These are phyloP conservation scores for Candida easanensis DNA, from an alignment of 805 yeast genomes.

Conservation along the genomic window DNA sequence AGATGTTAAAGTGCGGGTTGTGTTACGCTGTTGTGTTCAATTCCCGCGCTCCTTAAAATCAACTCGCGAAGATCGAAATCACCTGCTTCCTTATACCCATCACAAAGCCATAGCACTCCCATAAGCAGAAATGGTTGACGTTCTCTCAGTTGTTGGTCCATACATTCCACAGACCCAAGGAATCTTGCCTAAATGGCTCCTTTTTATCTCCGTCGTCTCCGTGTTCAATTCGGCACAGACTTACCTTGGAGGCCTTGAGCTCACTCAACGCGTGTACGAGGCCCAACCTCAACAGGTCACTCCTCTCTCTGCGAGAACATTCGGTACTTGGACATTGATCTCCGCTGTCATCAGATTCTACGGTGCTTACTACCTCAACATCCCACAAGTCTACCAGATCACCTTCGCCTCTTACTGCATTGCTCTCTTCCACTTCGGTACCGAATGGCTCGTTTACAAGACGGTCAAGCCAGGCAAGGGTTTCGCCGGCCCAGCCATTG, in stretches of 20 bases:
- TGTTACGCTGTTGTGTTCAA: too few species aligned
- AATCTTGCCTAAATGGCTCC: constrained; percentile 70
- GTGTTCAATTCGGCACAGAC: constrained; percentile 87
- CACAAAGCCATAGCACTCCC: not conserved
- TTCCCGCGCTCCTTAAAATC: too few species aligned
- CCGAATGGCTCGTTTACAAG: constrained; percentile 77
- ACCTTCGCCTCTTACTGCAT: constrained; percentile 77
- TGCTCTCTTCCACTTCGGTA: constrained; percentile 79
- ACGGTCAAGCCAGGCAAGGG: constrained; percentile 88
- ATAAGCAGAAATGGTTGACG: constrained; percentile 26
- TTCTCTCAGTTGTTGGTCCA: constrained; percentile 34
- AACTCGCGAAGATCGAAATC: too few species aligned
- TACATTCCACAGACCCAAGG: constrained; percentile 47
- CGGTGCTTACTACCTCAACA: constrained; percentile 75
- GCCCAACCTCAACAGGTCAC: constrained; percentile 59
- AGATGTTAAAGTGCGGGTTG: too few species aligned
- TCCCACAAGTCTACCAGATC: constrained; percentile 71
- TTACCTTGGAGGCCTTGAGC: constrained; percentile 66
- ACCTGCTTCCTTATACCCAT: too few species aligned
- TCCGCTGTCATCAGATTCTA: constrained; percentile 81
- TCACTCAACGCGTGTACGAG: constrained; percentile 80
- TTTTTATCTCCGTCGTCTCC: constrained; percentile 85
- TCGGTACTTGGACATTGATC: constrained; percentile 96
- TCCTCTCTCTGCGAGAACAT: constrained; percentile 84
- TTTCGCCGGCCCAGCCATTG: constrained; percentile 83